Conservation (phyloP, 2,329 filamentous ascomycete genomes). For the Drechslera avenae region DNA sequence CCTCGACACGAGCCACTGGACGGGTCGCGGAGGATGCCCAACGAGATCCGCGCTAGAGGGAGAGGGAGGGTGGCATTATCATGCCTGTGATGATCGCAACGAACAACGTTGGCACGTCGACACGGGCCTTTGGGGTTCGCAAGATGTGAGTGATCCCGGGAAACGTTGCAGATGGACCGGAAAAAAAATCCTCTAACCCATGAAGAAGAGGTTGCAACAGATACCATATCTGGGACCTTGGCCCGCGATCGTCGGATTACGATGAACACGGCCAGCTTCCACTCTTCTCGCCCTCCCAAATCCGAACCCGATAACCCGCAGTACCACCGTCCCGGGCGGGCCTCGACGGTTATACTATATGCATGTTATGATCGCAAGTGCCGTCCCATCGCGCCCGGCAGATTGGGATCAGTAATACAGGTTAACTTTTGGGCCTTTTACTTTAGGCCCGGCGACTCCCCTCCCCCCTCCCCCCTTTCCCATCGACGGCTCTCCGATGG, state of each 20-base stretch:
- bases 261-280: not conserved
- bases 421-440: not conserved
- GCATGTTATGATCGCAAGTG: not conserved
- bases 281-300: constrained; percentile 1
- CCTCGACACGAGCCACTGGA: constrained; percentile 3
- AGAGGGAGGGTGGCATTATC: constrained; percentile 1
- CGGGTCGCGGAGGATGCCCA: constrained; percentile 6
- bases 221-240: not conserved
- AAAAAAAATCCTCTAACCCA: not conserved
- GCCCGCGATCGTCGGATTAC: not conserved
- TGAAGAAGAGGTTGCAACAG: not conserved
- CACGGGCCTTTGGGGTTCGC: not conserved
- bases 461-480: not conserved
- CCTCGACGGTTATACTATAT: not conserved
- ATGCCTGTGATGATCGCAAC: constrained; percentile 7
- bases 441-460: not conserved
- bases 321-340: constrained; percentile 6
- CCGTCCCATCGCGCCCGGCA: constrained; percentile 5
- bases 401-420: constrained; percentile 2
- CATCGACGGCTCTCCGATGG: constrained; percentile 4
- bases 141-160: not conserved
- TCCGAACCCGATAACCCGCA: constrained; percentile 5
- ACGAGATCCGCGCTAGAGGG: constrained; percentile 7
- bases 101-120: not conserved
- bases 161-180: not conserved